phyloP scores from a whole-genome alignment of 495 filamentous ascomycete genomes.

The Penicillium riverlandense region DNA sequence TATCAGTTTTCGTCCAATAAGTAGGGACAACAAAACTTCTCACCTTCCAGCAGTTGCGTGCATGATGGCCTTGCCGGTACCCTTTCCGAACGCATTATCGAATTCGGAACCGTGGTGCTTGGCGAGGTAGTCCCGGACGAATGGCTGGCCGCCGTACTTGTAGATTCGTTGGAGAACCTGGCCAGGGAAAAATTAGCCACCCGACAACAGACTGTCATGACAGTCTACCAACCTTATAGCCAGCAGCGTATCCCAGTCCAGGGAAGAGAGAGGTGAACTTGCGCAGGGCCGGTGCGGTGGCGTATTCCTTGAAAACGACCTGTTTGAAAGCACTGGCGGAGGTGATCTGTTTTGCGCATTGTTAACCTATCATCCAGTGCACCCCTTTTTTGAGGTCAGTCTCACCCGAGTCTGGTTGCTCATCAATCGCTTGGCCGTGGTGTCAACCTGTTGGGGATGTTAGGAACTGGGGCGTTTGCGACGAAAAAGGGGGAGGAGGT shows the following conservation, averaged over 20 bases:
- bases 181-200: constrained; percentile 1
- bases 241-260: constrained; percentile 91
- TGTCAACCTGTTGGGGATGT: constrained; percentile 67
- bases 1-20: too few species aligned
- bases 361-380: not conserved
- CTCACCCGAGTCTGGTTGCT: constrained; percentile 81
- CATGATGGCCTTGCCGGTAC: constrained; percentile 97
- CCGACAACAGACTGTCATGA: not conserved
- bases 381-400: not conserved
- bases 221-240: constrained; percentile 71
- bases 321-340: constrained; percentile 60
- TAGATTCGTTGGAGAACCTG: constrained; percentile 90
- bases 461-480: constrained; percentile 7
- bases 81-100: constrained; percentile 85
- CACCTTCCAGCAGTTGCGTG: constrained; percentile 92
- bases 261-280: constrained; percentile 97
- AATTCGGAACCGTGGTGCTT: constrained; percentile 74
- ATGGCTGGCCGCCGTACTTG: constrained; percentile 98
- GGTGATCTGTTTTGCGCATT: constrained; percentile 43
- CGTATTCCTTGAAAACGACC: constrained; percentile 91
- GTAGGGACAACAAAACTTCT: constrained; percentile 1
- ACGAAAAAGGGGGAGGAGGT: not conserved
- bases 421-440: constrained; percentile 97
- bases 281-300: constrained; percentile 53
- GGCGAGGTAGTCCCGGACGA: constrained; percentile 86